These are phyloP conservation scores for Dactylonectria estremocensis DNA, from an alignment of 2,329 filamentous ascomycete species.

Conservation along the genomic window DNA sequence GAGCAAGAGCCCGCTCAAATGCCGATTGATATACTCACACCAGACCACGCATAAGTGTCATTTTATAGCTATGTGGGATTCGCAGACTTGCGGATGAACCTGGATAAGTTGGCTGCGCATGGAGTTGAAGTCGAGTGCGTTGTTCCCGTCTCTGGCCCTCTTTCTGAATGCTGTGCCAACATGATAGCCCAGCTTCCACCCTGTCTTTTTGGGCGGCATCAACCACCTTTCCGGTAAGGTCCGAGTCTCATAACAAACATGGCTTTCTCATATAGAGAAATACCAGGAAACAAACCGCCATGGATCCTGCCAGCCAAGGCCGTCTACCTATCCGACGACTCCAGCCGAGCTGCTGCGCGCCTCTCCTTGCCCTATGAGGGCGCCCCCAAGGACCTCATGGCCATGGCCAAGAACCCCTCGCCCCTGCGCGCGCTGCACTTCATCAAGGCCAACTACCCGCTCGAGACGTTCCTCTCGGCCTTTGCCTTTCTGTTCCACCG, in stretches of 20 bases:
- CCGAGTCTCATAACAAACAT: not conserved
- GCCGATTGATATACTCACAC: slow-evolving; percentile 15
- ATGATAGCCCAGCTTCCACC: slow-evolving; percentile 70
- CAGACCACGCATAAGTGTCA: slow-evolving; percentile 68
- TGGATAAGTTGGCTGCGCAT: slow-evolving; percentile 68
- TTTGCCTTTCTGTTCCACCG: slow-evolving; percentile 70
- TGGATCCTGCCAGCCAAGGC: slow-evolving; percentile 81
- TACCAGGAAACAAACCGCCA: slow-evolving; percentile 79
- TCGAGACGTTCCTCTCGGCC: slow-evolving; percentile 64
- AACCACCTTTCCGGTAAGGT: slow-evolving; percentile 71
- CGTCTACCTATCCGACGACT: slow-evolving; percentile 65
- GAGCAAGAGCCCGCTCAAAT: slow-evolving; percentile 40
- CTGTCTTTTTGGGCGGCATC: slow-evolving; percentile 80
- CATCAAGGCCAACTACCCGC: slow-evolving; percentile 72
- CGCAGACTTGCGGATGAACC: slow-evolving; percentile 70
- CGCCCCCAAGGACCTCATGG: slow-evolving; percentile 61
- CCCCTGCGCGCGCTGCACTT: slow-evolving; percentile 77
- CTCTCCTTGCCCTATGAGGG: slow-evolving; percentile 56
- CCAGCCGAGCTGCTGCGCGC: slow-evolving; percentile 55
- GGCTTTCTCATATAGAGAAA: slow-evolving; percentile 18
- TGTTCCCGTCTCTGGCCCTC: not conserved
- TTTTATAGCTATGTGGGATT: slow-evolving; percentile 72
- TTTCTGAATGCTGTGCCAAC: not conserved
- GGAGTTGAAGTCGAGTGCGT: slow-evolving; percentile 77
- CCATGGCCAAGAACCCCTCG: slow-evolving; percentile 61